Evolutionary conservation across 805 yeast genomes (phyloP).

Genomic region (Yamadazyma tumulicola): DNA sequence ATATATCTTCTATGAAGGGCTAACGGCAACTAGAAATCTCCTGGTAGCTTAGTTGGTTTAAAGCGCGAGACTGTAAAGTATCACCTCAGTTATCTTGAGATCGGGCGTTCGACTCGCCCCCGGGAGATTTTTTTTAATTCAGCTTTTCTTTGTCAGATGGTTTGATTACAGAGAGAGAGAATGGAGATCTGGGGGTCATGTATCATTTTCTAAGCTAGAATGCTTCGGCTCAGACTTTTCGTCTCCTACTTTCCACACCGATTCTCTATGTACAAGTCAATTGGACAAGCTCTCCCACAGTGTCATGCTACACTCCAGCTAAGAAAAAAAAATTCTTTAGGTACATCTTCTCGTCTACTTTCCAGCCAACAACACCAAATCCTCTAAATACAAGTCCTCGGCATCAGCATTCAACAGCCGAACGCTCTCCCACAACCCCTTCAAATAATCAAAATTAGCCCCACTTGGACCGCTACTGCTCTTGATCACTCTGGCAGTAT

Average conservation of each 20-base stretch:
- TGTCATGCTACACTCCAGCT: too few species aligned
- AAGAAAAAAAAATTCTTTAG: too few species aligned
- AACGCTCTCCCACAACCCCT: conserved; percentile 48
- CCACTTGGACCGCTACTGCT: conserved; percentile 77
- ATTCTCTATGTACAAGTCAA: background rate
- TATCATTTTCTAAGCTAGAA: too few species aligned
- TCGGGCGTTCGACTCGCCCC: conserved; percentile 47
- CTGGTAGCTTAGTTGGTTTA: conserved; percentile 43
- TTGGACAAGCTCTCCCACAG: background rate
- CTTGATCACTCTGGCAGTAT: conserved; percentile 61
- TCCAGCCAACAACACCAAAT: conserved; percentile 19
- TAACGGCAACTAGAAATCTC: conserved; percentile 17
- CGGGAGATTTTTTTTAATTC: conserved; percentile 33
- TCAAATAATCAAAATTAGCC: conserved; percentile 66
- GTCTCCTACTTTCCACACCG: background rate
- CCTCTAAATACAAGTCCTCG: conserved; percentile 35
- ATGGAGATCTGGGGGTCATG: background rate
- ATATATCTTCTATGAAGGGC: background rate
- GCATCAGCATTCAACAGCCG: conserved; percentile 20
- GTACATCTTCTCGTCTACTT: conserved; percentile 3
- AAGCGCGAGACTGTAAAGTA: conserved; percentile 43
- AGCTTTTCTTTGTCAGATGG: too few species aligned
- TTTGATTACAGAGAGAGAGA: background rate
- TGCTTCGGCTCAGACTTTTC: too few species aligned
- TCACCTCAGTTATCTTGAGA: conserved; percentile 36